Base-by-base conservation (phyloP, 164 flowering plant genomes). In the Aristolochia fimbriata region DNA sequence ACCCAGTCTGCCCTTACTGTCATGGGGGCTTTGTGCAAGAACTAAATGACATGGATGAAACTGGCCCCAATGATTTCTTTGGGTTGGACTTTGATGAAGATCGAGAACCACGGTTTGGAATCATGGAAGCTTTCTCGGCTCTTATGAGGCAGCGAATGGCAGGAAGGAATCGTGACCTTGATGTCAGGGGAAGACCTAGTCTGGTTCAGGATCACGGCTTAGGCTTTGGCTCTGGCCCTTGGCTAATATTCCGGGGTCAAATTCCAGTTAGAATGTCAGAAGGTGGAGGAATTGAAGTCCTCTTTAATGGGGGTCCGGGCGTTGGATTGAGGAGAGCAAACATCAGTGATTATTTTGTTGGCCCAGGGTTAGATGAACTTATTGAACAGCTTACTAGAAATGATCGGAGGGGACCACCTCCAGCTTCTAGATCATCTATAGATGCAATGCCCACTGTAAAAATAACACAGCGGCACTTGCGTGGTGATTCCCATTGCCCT, bases 281-380 rank as follows among this genome's bases (percentile, higher is more conserved):
- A 27, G 75, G 71, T 59, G 80, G 86, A 58, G 91, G 83, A 41
- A 59, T 85, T 61, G 81, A 83, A 64, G 74, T 80, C 8, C 74
- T 85, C 54, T 77, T 86, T 49, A 76, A 77, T 71, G 87, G 86
- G 11, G 75, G 86, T 56, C 81, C 84, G 14, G 81, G 83, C 23
- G 73, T 83, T 71, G 91, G 83, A 9, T 25, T 80, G 33, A 71
- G 83, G 50, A 76, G 85, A 24, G 87, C 89, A 61, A 80, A 77
- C 65, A 77, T 72, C 47, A 83, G 84, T 27, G 88, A 91, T 66
- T 86, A 81, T 63, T 84, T 86, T 65, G 67, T 91, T 43, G 94
- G 95, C 20, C 88, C 94, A 20, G 96, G 93, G 65, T 71, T 88
- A 19, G 94, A 91, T 60, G 93, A 86, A 70, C 70, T 88, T 65